Conservation (phyloP, 768 basidiomycete genomes). For the Rhodotorula paludigena region DNA sequence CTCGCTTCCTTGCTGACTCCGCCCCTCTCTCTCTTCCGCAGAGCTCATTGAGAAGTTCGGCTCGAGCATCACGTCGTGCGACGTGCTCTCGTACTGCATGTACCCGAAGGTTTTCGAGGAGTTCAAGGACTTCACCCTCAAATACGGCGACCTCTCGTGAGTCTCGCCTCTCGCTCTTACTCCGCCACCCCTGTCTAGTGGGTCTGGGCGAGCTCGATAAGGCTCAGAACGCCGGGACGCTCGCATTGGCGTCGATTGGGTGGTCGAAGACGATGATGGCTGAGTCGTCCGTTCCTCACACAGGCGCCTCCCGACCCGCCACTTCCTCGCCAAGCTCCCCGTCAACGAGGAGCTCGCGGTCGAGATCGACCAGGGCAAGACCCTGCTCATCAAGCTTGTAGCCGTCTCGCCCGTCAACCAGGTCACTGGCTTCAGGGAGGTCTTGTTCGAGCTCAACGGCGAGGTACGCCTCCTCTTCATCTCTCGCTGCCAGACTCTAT, state of each 20-base stretch:
- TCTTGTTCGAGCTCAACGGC: slow-evolving; percentile 74
- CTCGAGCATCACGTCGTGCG: slow-evolving; percentile 84
- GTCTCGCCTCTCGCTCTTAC: neutral
- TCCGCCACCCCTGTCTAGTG: neutral
- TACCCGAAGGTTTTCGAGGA: slow-evolving; percentile 98
- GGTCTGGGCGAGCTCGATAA: neutral
- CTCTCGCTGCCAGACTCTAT: neutral
- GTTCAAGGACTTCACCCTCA: slow-evolving; percentile 79
- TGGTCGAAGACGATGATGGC: neutral
- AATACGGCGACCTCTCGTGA: slow-evolving; percentile 58
- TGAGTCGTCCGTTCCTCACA: slow-evolving; percentile 51
- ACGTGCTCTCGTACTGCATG: slow-evolving; percentile 95
- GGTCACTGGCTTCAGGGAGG: slow-evolving; percentile 85
- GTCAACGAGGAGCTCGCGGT: slow-evolving; percentile 77
- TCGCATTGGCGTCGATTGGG: too few relatives aligned
- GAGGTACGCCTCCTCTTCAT: neutral
- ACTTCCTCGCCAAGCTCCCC: slow-evolving; percentile 88
- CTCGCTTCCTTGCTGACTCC: neutral
- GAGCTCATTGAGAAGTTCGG: slow-evolving; percentile 82
- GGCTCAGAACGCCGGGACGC: too few relatives aligned
- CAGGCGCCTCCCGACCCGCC: slow-evolving; percentile 91
- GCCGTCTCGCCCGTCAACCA: slow-evolving; percentile 90
- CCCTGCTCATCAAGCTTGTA: slow-evolving; percentile 89
- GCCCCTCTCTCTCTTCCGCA: neutral
- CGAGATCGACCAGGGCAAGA: slow-evolving; percentile 77